phyloP scores from a whole-genome alignment of 2,329 filamentous ascomycete species.

The Zasmidium cellare region DNA sequence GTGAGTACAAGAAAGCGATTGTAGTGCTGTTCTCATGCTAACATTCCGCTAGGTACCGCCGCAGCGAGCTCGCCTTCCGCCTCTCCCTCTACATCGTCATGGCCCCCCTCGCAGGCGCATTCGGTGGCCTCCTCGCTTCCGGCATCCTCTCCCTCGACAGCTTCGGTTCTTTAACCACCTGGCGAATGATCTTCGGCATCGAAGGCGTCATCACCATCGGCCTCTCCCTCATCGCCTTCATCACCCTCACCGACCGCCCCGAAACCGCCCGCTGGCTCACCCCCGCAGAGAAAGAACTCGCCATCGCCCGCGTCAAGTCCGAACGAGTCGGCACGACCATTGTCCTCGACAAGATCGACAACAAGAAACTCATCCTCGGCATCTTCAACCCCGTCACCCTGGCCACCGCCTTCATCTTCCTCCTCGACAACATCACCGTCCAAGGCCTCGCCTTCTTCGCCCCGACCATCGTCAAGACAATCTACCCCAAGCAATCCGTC shows the following conservation, averaged over 20 bases:
- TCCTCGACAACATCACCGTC: constrained; percentile 69
- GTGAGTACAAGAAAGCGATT: no score
- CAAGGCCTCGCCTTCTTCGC: constrained; percentile 70
- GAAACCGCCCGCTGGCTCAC: constrained; percentile 67
- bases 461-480: constrained; percentile 68
- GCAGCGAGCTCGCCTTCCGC: constrained; percentile 66
- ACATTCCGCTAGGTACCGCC: no score
- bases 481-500: constrained; percentile 60
- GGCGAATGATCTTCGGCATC: constrained; percentile 73
- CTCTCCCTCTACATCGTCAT: constrained; percentile 70
- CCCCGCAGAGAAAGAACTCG: constrained; percentile 65
- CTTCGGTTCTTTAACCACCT: constrained; percentile 58
- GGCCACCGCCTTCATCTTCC: constrained; percentile 58
- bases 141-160: constrained; percentile 63
- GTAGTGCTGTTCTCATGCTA: no score
- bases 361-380: constrained; percentile 59
- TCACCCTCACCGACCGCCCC: constrained; percentile 68
- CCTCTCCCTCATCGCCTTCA: constrained; percentile 60
- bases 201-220: constrained; percentile 65
- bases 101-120: constrained; percentile 69
- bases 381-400: constrained; percentile 65
- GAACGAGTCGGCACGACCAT: constrained; percentile 64
- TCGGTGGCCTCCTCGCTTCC: constrained; percentile 64
- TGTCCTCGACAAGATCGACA: constrained; percentile 64
- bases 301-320: constrained; percentile 66